Evolutionary conservation across 768 basidiomycete genomes (phyloP).

Genomic region (Stropharia rugosoannulata): DNA sequence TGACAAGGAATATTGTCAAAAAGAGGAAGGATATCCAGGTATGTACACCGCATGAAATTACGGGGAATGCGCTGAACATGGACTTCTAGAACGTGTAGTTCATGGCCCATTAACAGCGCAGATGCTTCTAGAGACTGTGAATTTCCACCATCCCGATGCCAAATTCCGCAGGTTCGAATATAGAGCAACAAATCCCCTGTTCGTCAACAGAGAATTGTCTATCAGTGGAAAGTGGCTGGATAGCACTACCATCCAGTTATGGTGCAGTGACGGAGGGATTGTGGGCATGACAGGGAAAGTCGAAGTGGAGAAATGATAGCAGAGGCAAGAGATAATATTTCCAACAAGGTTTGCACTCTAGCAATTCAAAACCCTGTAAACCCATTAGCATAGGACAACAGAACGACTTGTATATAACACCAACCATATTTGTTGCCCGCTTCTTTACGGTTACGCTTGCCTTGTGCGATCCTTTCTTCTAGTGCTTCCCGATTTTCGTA

Average conservation of each 20-base stretch:
- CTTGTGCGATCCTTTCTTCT: constrained; percentile 84
- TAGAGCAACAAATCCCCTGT: constrained; percentile 63
- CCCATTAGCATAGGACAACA: background rate
- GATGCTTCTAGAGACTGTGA: constrained; percentile 67
- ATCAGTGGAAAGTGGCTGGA: constrained; percentile 47
- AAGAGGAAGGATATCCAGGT: constrained; percentile 74
- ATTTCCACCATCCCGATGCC: constrained; percentile 46
- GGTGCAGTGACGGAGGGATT: constrained; percentile 55
- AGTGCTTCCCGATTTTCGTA: constrained; percentile 80
- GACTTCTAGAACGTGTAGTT: constrained; percentile 66
- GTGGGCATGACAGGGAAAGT: constrained; percentile 70
- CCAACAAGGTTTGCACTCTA: background rate
- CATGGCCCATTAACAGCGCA: constrained; percentile 83
- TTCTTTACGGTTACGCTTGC: constrained; percentile 80
- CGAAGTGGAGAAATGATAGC: constrained; percentile 14
- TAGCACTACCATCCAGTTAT: constrained; percentile 42
- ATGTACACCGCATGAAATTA: constrained; percentile 13
- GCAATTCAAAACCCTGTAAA: constrained; percentile 27
- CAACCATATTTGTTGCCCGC: constrained; percentile 90
- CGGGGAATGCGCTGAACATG: background rate
- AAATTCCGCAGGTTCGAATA: constrained; percentile 60
- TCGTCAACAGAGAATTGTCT: constrained; percentile 49
- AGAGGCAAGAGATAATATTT: background rate
- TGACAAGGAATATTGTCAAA: constrained; percentile 69
- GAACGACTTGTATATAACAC: constrained; percentile 16